A percentile compares a stretch with the other conserved stretches of the same genome.
Evolutionary conservation across 305 asterid species (phyloP).

Genomic region (Rubia peregrina): DNA sequence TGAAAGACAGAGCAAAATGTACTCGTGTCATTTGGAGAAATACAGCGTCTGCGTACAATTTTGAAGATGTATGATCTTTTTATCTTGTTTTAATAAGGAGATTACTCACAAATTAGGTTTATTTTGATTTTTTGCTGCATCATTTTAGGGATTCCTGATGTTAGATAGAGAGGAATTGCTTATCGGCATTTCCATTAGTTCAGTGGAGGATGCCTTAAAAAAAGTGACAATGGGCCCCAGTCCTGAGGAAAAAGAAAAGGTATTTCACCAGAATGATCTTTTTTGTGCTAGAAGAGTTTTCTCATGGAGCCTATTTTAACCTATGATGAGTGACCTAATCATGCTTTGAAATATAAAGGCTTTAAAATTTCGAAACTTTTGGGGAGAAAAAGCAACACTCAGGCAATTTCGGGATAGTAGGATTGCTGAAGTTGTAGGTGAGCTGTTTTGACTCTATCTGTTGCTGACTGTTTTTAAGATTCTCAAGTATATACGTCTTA

Average conservation of each 20-base stretch:
- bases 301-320: conserved; percentile 13
- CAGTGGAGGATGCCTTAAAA: conserved; percentile 71
- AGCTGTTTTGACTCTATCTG: conserved; percentile 26
- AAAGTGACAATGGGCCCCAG: conserved; percentile 84
- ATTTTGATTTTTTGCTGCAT: conserved; percentile 20
- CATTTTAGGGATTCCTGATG: conserved; percentile 58
- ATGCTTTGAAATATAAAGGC: conserved; percentile 45
- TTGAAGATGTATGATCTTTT: conserved; percentile 58
- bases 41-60: conserved; percentile 37
- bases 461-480: conserved; percentile 19
- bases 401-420: conserved; percentile 83
- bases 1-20: conserved; percentile 71
- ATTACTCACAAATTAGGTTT: conserved; percentile 14
- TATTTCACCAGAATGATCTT: conserved; percentile 23
- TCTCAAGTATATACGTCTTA: neutral
- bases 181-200: conserved; percentile 60
- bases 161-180: conserved; percentile 62
- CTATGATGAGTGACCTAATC: neutral
- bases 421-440: conserved; percentile 94
- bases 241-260: conserved; percentile 92
- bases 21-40: conserved; percentile 86
- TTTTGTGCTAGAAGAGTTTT: conserved; percentile 10
- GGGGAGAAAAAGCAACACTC: conserved; percentile 93
- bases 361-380: conserved; percentile 73
- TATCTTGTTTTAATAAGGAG: conserved; percentile 11